Conservation (phyloP, 1,284 basidiomycete genomes). For the Meripilus lineatus region DNA sequence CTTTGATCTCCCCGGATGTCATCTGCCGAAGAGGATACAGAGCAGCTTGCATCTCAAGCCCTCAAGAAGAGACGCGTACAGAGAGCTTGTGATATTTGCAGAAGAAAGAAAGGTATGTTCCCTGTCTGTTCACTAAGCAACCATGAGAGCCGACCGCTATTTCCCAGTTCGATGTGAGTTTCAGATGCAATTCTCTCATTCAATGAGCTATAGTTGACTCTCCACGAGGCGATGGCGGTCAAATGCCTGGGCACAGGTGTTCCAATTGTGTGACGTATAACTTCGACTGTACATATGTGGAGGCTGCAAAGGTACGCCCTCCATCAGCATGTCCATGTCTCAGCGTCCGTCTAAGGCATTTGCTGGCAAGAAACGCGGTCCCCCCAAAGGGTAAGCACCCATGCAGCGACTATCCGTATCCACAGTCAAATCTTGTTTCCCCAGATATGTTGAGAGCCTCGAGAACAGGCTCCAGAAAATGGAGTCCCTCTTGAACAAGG, state of each 20-base stretch:
- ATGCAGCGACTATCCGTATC: too few species aligned
- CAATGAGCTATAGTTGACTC: background rate
- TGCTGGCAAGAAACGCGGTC: conserved; percentile 70
- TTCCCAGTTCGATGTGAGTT: conserved; percentile 50
- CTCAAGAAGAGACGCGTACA: conserved; percentile 67
- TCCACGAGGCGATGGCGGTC: conserved; percentile 25
- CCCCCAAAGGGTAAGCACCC: conserved; percentile 66
- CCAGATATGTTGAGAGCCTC: conserved; percentile 66
- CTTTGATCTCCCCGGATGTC: too few species aligned
- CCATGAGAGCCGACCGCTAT: too few species aligned
- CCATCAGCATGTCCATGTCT: background rate
- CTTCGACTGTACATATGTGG: conserved; percentile 73
- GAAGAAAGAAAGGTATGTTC: conserved; percentile 67
- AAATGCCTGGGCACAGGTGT: conserved; percentile 63
- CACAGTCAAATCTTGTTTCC: too few species aligned
- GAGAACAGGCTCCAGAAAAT: conserved; percentile 69
- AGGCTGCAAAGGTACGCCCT: conserved; percentile 22
- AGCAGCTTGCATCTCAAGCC: conserved; percentile 22
- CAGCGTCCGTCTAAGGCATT: conserved; percentile 12
- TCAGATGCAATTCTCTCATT: too few species aligned
- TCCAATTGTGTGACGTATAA: conserved; percentile 75
- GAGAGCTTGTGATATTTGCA: conserved; percentile 71
- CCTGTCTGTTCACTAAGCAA: too few species aligned
- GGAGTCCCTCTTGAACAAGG: conserved; percentile 61
- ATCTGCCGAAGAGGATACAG: conserved; percentile 43